Evolutionary conservation across 176 grass and related monocot species (phyloP).

Genomic region (Rhynchospora pubera): DNA sequence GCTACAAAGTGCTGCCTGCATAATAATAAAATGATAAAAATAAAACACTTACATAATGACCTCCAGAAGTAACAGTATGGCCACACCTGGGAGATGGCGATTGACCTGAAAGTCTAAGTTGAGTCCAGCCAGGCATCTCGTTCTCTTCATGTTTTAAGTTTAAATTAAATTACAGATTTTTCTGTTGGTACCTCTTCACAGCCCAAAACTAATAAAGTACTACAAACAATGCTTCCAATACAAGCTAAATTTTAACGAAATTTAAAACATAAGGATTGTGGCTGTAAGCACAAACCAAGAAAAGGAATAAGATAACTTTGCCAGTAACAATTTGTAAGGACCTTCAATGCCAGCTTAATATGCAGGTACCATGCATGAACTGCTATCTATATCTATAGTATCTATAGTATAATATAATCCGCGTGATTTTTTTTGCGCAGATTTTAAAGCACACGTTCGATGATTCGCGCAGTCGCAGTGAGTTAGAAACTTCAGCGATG

Average conservation of each 20-base stretch:
- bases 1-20: not conserved
- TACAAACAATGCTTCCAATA: not conserved
- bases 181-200: not conserved
- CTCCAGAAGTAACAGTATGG: conserved; percentile 89
- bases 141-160: conserved; percentile 61
- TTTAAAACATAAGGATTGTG: not conserved
- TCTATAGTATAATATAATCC: too few relatives aligned
- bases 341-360: not conserved
- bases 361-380: not conserved
- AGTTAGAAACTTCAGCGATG: too few relatives aligned
- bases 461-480: too few relatives aligned
- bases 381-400: too few relatives aligned
- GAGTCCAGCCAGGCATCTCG: conserved; percentile 83
- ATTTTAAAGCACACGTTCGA: too few relatives aligned
- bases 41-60: conserved; percentile 76
- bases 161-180: not conserved
- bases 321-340: not conserved
- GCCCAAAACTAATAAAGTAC: not conserved
- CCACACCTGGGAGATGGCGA: conserved; percentile 68
- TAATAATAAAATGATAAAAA: not conserved
- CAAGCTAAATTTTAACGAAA: not conserved
- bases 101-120: conserved; percentile 89
- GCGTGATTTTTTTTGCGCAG: too few relatives aligned
- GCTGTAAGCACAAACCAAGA: not conserved
- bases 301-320: not conserved